Base-by-base conservation (phyloP, 192 early-diverging fungal species). In the Coemansia pectinata region DNA sequence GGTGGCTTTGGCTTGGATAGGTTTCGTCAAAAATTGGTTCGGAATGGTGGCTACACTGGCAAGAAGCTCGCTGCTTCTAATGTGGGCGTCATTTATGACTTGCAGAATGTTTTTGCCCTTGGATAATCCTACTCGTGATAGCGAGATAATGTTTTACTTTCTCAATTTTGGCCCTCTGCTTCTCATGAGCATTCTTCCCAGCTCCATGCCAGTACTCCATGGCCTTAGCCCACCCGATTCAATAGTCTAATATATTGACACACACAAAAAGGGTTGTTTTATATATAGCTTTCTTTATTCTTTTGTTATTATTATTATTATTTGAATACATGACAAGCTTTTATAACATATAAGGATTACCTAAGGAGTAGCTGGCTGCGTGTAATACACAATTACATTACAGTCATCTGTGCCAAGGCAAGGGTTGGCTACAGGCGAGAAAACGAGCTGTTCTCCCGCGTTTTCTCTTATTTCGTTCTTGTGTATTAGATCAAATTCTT, bases 31-130 rank as follows among this genome's bases (percentile, higher is more conserved):
- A 14, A 29, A 31, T 6, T 7, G 53, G 27, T 0, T 57, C 5
- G 33, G 1, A n/a, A 4, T 57, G 0, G 29, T 5, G 7, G 53
- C 6, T 27, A 31, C 53, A 27, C 5, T 57, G 5, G 53, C 27
- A 15, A 29, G 53, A 1, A 15, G 53, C 4, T 31, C 38, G 21
- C 57, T 77, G 12, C 12, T 77, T 6, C 48, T 62, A 0, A 0
- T 72, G 62, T 77, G 76, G 76, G 70, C 66, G n/a, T 36, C 53
- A 9, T 77, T 53, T 7, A 59, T 48, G 62, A 61, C 65, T 2
- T 31, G 42, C 1, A 65, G 75, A 10, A 65, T 66, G 31, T 60
- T 72, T 40, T 27, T 72, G 9, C 21, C 62, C 0, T 41, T 77
- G 42, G 57, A 71, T 7, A 65, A 7, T 33, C 55, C 45, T 14